Evolutionary conservation across 1,284 basidiomycete species (phyloP), one percentile per base, ranked within the genome.

Genomic region (Marasmius fiardii): DNA sequence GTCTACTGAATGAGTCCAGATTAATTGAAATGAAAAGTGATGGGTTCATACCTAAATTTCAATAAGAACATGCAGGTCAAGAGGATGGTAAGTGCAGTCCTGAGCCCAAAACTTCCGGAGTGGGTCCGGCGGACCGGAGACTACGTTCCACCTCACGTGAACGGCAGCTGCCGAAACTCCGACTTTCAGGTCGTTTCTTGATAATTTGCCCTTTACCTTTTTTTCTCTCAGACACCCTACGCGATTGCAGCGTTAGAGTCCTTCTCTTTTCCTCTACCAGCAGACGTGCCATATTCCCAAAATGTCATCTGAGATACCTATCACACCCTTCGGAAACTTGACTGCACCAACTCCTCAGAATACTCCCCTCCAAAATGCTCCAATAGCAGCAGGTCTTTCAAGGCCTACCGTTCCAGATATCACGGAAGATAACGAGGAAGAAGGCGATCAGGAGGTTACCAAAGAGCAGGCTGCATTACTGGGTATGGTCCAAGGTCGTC

Each of bases 321-420:
- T 82, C 65, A 70, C 70, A 51, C 68, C 73, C 39, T 63, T 67
- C 60, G 56, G 60, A 54, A 77, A 79, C 64, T 71, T 77, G 11
- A 80, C 80, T 14, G 89, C 90, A 4, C 89, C 90, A 20, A 92
- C 90, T 21, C 90, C 90, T 14, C 87, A 90, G 70, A 92, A 92
- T 77, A 92, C 90, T 14, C 90, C 90, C 16, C 76, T 92, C 64
- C 82, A 77, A 60, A 82, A 85, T 55, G 83, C 83, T 20, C 86
- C 87, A 53, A 82, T 91, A 68, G 78, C 84, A 21, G 73, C 74
- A 56, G 81, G 86, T 61, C 74, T 90, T 58, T 87, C 86, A 44
- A 79, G 83, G 61, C 85, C 82, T 21, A 86, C 82, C 8, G 81
- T 88, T 52, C 86, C 87, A 53, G 82, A 85, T 64, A 88, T 90